phyloP scores from a whole-genome alignment of 768 basidiomycete genomes.

The Macrolepiota albuminosa region DNA sequence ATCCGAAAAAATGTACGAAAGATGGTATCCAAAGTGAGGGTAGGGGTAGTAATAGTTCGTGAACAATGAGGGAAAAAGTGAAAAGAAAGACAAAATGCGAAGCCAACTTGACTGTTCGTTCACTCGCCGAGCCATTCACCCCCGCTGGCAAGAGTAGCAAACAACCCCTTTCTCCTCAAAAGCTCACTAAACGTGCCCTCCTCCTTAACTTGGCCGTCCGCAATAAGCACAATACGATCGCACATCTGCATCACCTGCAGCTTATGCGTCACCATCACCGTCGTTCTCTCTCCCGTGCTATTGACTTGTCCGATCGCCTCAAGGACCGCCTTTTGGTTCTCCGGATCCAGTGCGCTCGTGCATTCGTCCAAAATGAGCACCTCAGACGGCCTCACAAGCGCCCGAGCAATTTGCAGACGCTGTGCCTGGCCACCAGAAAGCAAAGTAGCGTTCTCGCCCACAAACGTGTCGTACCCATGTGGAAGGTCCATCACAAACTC shows the following conservation, averaged over 20 bases:
- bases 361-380: conserved; percentile 92
- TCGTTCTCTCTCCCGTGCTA: conserved; percentile 63
- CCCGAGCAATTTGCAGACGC: conserved; percentile 86
- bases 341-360: conserved; percentile 85
- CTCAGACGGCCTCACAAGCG: conserved; percentile 68
- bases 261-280: conserved; percentile 93
- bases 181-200: conserved; percentile 72
- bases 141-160: conserved; percentile 72
- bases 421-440: conserved; percentile 96
- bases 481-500: conserved; percentile 80
- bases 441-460: conserved; percentile 90
- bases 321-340: conserved; percentile 79
- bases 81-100: conserved; percentile 4
- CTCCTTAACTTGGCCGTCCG: conserved; percentile 75
- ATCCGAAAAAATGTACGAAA: conserved; percentile 2
- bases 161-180: conserved; percentile 61
- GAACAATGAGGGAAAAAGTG: background rate
- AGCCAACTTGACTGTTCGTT: background rate
- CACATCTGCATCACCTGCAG: conserved; percentile 87
- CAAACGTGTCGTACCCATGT: conserved; percentile 78
- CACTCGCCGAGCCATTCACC: conserved; percentile 32
- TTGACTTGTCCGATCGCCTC: conserved; percentile 27
- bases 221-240: conserved; percentile 79
- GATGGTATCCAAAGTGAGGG: background rate
- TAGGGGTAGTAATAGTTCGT: background rate